phyloP scores from a whole-genome alignment of 1,284 basidiomycete species.

The Pyrrhoderma lamaoense region DNA sequence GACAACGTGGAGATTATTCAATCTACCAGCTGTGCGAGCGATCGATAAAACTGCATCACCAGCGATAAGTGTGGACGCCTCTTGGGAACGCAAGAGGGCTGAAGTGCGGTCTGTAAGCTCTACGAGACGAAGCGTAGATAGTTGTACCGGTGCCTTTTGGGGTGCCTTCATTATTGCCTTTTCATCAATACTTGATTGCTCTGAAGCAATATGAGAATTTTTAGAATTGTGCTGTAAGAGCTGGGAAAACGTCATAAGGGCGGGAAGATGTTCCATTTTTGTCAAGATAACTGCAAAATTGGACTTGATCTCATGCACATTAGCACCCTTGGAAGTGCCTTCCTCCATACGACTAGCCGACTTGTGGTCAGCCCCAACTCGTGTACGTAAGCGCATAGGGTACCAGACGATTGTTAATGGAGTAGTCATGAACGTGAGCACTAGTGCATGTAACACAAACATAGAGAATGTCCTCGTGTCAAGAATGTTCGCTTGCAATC shows the following conservation, averaged over 20 bases:
- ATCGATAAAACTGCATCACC: slow-evolving; percentile 78
- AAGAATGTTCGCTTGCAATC: slow-evolving; percentile 73
- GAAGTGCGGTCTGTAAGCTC: slow-evolving; percentile 85
- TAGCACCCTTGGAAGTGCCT: background rate
- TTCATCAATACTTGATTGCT: slow-evolving; percentile 18
- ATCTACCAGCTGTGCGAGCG: slow-evolving; percentile 73
- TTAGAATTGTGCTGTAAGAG: slow-evolving; percentile 38
- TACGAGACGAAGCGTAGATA: slow-evolving; percentile 80
- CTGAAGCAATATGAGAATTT: slow-evolving; percentile 4
- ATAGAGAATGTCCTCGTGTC: slow-evolving; percentile 71
- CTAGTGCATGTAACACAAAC: slow-evolving; percentile 85
- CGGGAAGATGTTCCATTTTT: slow-evolving; percentile 77
- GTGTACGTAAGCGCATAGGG: slow-evolving; percentile 40
- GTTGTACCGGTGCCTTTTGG: slow-evolving; percentile 29
- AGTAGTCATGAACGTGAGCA: slow-evolving; percentile 83
- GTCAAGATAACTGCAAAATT: slow-evolving; percentile 78
- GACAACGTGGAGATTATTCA: slow-evolving; percentile 63
- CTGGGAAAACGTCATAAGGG: slow-evolving; percentile 58
- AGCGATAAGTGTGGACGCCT: slow-evolving; percentile 58
- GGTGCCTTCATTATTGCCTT: slow-evolving; percentile 16
- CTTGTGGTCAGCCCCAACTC: slow-evolving; percentile 23
- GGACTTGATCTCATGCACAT: slow-evolving; percentile 37
- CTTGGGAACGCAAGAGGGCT: slow-evolving; percentile 76
- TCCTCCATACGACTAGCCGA: slow-evolving; percentile 2
- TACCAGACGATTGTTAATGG: slow-evolving; percentile 76